Conservation (phyloP, 257 asterid genomes). For the Forsythia suspensa region DNA sequence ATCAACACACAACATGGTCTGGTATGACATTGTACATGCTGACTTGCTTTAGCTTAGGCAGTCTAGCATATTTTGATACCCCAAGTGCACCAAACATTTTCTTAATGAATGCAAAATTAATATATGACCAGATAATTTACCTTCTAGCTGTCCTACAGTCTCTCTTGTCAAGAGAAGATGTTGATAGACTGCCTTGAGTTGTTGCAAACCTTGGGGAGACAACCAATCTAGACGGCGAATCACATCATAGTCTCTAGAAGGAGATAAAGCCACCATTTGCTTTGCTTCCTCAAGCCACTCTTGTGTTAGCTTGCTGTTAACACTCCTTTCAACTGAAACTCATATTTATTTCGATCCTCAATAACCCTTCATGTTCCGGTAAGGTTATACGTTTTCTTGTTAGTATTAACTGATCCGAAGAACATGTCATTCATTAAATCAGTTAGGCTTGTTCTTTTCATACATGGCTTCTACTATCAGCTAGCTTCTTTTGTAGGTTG, state of each 20-base stretch:
- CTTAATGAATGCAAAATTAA: too few relatives aligned
- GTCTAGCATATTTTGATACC: background rate
- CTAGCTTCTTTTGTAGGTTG: conserved; percentile 28
- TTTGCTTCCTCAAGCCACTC: conserved; percentile 88
- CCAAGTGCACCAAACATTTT: background rate
- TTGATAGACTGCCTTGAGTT: conserved; percentile 34
- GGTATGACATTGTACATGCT: too few relatives aligned
- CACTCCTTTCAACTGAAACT: conserved; percentile 62
- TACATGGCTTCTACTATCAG: conserved; percentile 17
- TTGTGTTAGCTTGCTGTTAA: conserved; percentile 58
- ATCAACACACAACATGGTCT: too few relatives aligned
- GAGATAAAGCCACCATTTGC: conserved; percentile 67
- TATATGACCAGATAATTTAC: conserved; percentile 27
- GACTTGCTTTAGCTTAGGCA: too few relatives aligned
- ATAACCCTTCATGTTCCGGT: conserved; percentile 17
- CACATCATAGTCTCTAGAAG: conserved; percentile 44
- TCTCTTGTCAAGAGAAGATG: conserved; percentile 49
- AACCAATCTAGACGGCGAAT: conserved; percentile 53
- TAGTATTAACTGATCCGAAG: conserved; percentile 36
- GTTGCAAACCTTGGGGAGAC: conserved; percentile 69
- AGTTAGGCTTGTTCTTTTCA: conserved; percentile 33
- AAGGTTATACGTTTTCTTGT: conserved; percentile 46
- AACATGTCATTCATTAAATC: conserved; percentile 75
- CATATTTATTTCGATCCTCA: conserved; percentile 28
- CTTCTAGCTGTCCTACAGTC: conserved; percentile 88